Evolutionary conservation across 164 flowering plant genomes (phyloP), one percentile per base, ranked within the genome.

Genomic region (Santalum album): DNA sequence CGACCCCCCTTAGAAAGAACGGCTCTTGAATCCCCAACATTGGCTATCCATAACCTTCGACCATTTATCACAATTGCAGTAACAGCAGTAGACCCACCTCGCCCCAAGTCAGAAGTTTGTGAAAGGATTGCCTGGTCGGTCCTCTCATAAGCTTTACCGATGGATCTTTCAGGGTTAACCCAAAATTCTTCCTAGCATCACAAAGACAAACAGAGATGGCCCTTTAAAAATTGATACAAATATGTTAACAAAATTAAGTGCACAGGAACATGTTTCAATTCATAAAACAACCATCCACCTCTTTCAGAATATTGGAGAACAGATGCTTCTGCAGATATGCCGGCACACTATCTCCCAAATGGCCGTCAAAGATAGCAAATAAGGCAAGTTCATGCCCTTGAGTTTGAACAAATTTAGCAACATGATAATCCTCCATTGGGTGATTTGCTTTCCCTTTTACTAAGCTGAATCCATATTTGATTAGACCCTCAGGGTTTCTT

Each of bases 311-410:
- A 40, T 75, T 75, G 55, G 66, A 22, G 57, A 78, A 71, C 62
- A 78, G 50, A 73, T 78, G 75, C 57, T 74, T 79, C 60, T 79
- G 84, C 15, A 79, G 66, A 58, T 72, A 79, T 6, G 74, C 59
- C 23, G 84, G 79, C 18, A 79, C 84, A 35, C 20, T 36, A 55
- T 77, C 71, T 40, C 84, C 81, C 64, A 70, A 56, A 63, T 79
- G 84, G 18, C 84, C 84, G 54, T 79, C 84, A 62, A 62, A 79
- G n/a, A 79, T 76, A 20, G 81, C 84, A 61, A 77, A 79, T 29
- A 79, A 63, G 34, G 81, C 84, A 20, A 79, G 57, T 48, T 79
- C 79, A 57, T 71, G 75, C 12, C 52, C 78, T 24, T 74, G 47
- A n/a, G 50, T 25, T 32, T 62, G 63, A 27, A 63, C 60, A 59